These are phyloP conservation scores for Trichopus zeylanicus DNA, from an alignment of 116 monocot genomes.

Conservation along the genomic window DNA sequence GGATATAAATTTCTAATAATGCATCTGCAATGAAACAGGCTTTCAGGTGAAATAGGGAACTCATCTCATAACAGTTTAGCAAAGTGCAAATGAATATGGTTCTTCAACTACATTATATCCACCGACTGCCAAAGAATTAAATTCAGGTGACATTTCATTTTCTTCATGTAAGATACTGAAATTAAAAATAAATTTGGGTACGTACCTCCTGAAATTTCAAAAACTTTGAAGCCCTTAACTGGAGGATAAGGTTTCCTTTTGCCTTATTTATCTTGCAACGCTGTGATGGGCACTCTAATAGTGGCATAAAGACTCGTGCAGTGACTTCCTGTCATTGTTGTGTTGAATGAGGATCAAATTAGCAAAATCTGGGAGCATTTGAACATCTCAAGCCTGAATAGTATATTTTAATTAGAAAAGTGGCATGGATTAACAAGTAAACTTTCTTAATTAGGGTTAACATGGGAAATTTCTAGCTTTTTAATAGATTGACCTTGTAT, in stretches of 20 bases:
- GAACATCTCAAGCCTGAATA: neutral
- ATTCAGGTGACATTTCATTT: neutral
- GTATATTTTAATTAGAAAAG: neutral
- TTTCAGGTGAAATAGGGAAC: too few relatives aligned
- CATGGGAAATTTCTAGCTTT: too few relatives aligned
- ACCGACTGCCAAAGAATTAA: neutral
- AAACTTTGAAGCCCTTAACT: slow-evolving; percentile 95
- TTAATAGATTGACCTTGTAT: too few relatives aligned
- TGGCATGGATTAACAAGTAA: too few relatives aligned
- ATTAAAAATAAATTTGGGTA: neutral
- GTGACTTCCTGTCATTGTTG: slow-evolving; percentile 76
- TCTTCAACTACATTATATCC: too few relatives aligned
- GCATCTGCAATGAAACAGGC: too few relatives aligned
- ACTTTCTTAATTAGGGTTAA: too few relatives aligned
- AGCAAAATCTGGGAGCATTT: neutral
- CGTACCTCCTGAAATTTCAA: slow-evolving; percentile 93
- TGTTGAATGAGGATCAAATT: slow-evolving; percentile 3
- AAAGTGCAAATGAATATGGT: too few relatives aligned
- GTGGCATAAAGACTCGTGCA: slow-evolving; percentile 91
- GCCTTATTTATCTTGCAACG: slow-evolving; percentile 77
- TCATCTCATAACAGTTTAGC: too few relatives aligned
- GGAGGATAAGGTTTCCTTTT: slow-evolving; percentile 96
- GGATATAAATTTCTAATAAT: too few relatives aligned
- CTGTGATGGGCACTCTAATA: slow-evolving; percentile 77
- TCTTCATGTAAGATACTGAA: neutral